Evolutionary conservation across 108 stramenopile genomes (phyloP), one percentile per base, ranked within the genome.

Genomic region (Pseudonitzschia pungens): DNA sequence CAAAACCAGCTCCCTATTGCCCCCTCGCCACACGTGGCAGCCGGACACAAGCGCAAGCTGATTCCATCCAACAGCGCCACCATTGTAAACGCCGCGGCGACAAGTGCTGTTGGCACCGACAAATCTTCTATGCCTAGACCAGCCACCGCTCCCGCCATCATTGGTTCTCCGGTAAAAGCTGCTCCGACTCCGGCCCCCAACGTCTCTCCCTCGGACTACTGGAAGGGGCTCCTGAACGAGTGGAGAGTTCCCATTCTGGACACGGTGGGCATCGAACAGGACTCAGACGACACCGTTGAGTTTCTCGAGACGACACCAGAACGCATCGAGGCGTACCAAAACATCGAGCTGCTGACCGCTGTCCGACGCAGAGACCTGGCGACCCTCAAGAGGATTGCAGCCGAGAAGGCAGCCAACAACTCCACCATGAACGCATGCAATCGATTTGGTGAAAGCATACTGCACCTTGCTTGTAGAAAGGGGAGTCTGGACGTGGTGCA

Each of bases 381-480:
- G 11, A 55, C 59, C 9, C 69, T 94, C 16, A 76, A 80, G 58
- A 62, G 36, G 22, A 62, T 62, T 0, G 60, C 33, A 4, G 12
- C 4, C 21, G 65, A 77, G 21, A 65, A 87, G 7, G 54, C 72
- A 45, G 68, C 77, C 27, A 55, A 33, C 3, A 78, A 81, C 5
- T 43, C 71, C 44, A 50, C 73, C 0, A 70, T 87, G 36, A 79
- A 84, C 28, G 81, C 80, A 5, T 59, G 83, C 69, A 91, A 91
- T 71, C 50, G 64, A 31, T 89, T 89, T 77, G 87, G 87, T 20
- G 91, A 92, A 68, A 75, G 72, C 18, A 54, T 92, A 41, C 53
- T 92, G 36, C 91, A 89, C 70, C 69, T 87, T 55, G 85, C 88
- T 3, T 87, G 88, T 60, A 83, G 88, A 10, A 76, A 83, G 31